Base-by-base conservation (phyloP, 495 filamentous ascomycete genomes). In the Bacidia gigantensis region DNA sequence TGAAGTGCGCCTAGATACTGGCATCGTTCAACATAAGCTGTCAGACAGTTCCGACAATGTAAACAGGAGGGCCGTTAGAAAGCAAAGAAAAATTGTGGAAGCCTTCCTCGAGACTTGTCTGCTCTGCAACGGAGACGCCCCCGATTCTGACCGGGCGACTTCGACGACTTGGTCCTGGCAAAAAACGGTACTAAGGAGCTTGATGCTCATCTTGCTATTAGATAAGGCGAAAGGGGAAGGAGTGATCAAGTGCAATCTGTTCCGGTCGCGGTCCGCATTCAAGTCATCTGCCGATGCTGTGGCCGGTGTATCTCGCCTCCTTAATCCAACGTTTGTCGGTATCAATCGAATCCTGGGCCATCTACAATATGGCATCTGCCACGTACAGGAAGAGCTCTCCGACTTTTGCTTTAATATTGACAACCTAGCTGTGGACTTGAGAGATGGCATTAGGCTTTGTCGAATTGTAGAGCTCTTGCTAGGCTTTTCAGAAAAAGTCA, bases 391-490 rank as follows among this genome's bases (percentile, higher is more conserved):
- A 49, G 71, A 72, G 3, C 65, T 83, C 11, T 66, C 78, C 50
- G 81, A 85, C 57, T 80, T 75, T 56, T 65, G 70, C 1, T 84
- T 79, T 54, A 61, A 58, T 12, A 74, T 84, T 26, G 60, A 65
- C 7, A 84, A 83, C 58, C 66, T 85, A 21, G 81, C 81, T 0
- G 69, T 78, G 2, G 81, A 85, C 60, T 64, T 85, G 25, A 71
- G 81, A 48, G 78, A 85, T 61, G 81, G 81, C 2, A 67, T 85
- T 14, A 66, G 75, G 52, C 61, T 85, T 43, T 72, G 76, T 3
- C 67, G 77, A 41, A 64, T 84, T 2, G 78, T 81, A 17, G 81
- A 85, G 56, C 50, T 81, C 1, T 65, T 84, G 1, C 64, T 81
- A 21, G 76, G 73, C 55, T 65, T 69, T 0, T 57, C 67, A 3